A percentile compares a stretch with the other conserved stretches of the same genome.
These are phyloP conservation scores for Paramecium caudatum DNA, from an alignment of 73 alveolate species.

Conservation along the genomic window DNA sequence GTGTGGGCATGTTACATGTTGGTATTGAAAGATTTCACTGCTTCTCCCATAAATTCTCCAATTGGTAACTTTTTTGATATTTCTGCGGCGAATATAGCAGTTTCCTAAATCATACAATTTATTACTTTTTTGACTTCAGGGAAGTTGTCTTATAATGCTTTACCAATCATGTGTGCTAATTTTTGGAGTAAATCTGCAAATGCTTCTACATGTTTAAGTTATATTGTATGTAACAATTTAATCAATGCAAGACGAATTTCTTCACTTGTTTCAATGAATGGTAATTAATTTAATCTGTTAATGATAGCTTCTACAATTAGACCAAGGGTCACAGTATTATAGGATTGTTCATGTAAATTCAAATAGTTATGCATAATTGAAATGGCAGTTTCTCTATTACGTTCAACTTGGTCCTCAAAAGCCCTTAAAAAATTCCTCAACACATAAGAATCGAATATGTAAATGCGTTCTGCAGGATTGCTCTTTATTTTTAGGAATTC, in stretches of 20 bases:
- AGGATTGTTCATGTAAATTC: constrained; percentile 72
- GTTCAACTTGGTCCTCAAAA: constrained; percentile 84
- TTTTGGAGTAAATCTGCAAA: constrained; percentile 76
- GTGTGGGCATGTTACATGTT: constrained; percentile 86
- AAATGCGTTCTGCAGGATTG: constrained; percentile 22
- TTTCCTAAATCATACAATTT: not conserved
- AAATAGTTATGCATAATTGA: constrained; percentile 76
- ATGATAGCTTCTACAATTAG: constrained; percentile 78
- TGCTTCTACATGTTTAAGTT: constrained; percentile 81
- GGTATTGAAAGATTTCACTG: constrained; percentile 75
- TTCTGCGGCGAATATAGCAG: constrained; percentile 77
- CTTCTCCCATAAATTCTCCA: constrained; percentile 83
- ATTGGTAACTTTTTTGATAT: constrained; percentile 79
- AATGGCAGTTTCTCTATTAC: constrained; percentile 84
- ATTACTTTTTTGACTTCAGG: constrained; percentile 84
- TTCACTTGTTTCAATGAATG: constrained; percentile 87
- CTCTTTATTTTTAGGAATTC: constrained; percentile 5
- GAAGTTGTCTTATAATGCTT: constrained; percentile 81
- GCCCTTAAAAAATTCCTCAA: constrained; percentile 71
- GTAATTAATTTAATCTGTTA: constrained; percentile 79
- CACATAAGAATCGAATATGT: constrained; percentile 38
- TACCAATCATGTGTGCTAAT: constrained; percentile 84
- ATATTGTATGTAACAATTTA: constrained; percentile 77
- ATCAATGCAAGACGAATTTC: constrained; percentile 83
- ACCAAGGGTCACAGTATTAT: constrained; percentile 50